A percentile compares a stretch with the other conserved stretches of the same genome.
Conservation (phyloP, 257 asterid species). For the Handroanthus guayacan region DNA sequence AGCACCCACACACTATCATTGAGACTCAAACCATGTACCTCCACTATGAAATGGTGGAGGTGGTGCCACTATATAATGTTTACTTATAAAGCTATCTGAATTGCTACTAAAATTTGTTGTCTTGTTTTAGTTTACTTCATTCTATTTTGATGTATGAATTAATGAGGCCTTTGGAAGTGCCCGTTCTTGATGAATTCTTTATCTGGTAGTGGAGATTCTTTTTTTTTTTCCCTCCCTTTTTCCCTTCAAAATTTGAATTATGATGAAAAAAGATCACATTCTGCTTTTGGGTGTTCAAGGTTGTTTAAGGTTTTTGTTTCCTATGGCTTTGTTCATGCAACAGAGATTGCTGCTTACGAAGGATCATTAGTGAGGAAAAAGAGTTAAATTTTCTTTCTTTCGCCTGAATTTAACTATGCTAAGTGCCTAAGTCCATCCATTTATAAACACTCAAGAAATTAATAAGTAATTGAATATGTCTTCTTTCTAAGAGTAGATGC, state of each 20-base stretch:
- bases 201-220: background rate
- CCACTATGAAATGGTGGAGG: too few relatives aligned
- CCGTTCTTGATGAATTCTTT: background rate
- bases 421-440: background rate
- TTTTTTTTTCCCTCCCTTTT: background rate
- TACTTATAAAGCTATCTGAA: background rate
- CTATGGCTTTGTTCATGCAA: conserved; percentile 17
- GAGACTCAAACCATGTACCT: too few relatives aligned
- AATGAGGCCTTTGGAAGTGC: background rate
- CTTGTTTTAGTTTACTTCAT: conserved; percentile 7
- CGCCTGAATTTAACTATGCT: background rate
- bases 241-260: background rate
- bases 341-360: background rate
- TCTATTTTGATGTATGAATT: conserved; percentile 11
- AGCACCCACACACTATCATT: too few relatives aligned
- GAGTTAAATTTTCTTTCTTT: background rate
- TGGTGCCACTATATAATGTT: too few relatives aligned
- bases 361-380: background rate
- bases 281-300: background rate
- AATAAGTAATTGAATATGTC: background rate
- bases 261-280: conserved; percentile 20
- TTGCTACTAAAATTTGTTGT: conserved; percentile 25
- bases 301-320: conserved; percentile 19
- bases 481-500: conserved; percentile 1
- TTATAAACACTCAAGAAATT: background rate